Conservation (phyloP, 23 red algal genomes). For the Gracilariopsis chorda region DNA sequence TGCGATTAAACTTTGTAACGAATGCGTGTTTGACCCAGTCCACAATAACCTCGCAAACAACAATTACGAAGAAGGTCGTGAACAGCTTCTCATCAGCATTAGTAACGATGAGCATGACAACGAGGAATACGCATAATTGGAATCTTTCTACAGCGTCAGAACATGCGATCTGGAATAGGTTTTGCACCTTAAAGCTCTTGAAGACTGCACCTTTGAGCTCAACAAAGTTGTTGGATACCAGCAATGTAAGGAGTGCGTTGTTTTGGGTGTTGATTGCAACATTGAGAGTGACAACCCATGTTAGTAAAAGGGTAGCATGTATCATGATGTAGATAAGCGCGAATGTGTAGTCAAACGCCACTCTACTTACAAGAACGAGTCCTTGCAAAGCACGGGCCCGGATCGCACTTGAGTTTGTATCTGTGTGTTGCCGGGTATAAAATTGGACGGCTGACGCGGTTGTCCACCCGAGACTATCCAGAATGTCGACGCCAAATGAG, state of each 20-base stretch:
- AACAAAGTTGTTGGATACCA: slow-evolving; percentile 95
- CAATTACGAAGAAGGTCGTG: slow-evolving; percentile 64
- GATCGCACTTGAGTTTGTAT: background rate
- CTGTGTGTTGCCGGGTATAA: background rate
- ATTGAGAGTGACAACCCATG: slow-evolving; percentile 88
- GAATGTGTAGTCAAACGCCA: slow-evolving; percentile 70
- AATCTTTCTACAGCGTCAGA: slow-evolving; percentile 88
- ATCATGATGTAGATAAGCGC: slow-evolving; percentile 77
- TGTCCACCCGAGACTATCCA: slow-evolving; percentile 80
- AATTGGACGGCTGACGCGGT: slow-evolving; percentile 60
- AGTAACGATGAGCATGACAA: slow-evolving; percentile 65
- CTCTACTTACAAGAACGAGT: slow-evolving; percentile 45
- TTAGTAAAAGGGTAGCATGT: slow-evolving; percentile 67
- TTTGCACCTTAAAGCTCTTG: slow-evolving; percentile 78
- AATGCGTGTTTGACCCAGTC: slow-evolving; percentile 98
- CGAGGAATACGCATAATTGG: slow-evolving; percentile 82
- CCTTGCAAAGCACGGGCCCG: slow-evolving; percentile 46
- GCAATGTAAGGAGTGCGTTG: slow-evolving; percentile 82
- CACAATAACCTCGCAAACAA: slow-evolving; percentile 68
- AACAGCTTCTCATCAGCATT: slow-evolving; percentile 62
- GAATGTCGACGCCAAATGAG: slow-evolving; percentile 79
- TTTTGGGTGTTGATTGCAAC: slow-evolving; percentile 91
- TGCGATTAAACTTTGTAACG: slow-evolving; percentile 91
- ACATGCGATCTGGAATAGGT: slow-evolving; percentile 88
- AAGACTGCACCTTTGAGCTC: slow-evolving; percentile 90